phyloP scores from a whole-genome alignment of 331 rosid species.

The Quercus tomentella region DNA sequence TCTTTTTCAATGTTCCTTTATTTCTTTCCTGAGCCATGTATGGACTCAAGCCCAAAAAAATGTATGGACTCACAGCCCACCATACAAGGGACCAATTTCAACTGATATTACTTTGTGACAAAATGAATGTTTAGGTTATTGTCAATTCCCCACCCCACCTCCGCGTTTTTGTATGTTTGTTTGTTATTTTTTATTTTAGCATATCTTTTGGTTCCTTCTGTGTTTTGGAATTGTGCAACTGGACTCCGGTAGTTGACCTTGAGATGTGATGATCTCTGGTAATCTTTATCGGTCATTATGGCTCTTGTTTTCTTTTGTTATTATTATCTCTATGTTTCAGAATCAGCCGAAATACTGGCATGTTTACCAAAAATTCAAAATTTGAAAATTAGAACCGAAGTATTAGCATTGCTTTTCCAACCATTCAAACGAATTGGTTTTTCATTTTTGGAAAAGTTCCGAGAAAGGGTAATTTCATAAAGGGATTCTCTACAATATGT shows the following conservation, averaged over 20 bases:
- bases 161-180: no score
- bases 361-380: no score
- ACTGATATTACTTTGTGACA: not conserved
- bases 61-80: not conserved
- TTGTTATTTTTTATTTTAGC: not conserved
- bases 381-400: no score
- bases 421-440: no score
- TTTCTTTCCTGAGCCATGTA: not conserved
- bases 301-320: not conserved
- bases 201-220: not conserved
- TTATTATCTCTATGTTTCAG: not conserved
- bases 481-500: no score
- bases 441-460: no score
- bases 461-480: no score
- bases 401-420: no score
- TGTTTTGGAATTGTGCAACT: not conserved
- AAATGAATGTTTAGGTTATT: not conserved
- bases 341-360: no score
- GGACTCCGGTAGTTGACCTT: not conserved
- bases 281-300: not conserved
- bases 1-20: not conserved
- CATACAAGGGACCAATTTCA: not conserved
- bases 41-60: not conserved
- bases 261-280: not conserved
- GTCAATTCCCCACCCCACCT: not conserved